Evolutionary conservation across 192 early-diverging fungal species (phyloP), one percentile per base, ranked within the genome.

Genomic region (Thamnidium elegans): DNA sequence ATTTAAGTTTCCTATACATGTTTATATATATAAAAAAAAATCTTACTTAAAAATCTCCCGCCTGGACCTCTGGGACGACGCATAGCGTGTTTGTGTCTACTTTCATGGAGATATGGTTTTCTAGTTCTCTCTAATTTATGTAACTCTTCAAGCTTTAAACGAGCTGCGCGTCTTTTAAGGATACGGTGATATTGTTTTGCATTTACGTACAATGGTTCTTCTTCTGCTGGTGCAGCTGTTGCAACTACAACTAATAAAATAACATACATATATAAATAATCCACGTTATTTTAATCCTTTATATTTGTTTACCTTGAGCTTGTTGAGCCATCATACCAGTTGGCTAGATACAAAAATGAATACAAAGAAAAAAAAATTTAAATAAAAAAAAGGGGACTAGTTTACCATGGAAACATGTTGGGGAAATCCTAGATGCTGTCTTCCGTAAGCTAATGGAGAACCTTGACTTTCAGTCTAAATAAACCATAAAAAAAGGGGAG

Each of bases 141-240:
- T 74, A 87, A 70, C 17, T 91, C 95, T 23, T 92, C 90, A 46
- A 92, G 68, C 51, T 86, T 87, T n/a, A 92, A 89, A 6, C 96
- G 80, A 15, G 96, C 94, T 55, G 93, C 94, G 48, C 97, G 75
- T 53, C 97, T 84, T 72, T 94, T 94, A 59, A 99, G 76, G 71
- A 99, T 99, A 21, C 97, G 87, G 66, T 96, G 92, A 76, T 95
- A 99, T 42, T 99, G 97, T 76, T 97, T 97, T 36, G 95, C 93
- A 79, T 99, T 99, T 20, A 99, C 97, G 73, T 95, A 97, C 34
- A 97, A 74, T 0, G 95, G 94, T 36, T 95, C 91, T 34, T 94
- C 91, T 51, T 78, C 67, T 1, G 45, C 36, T 9, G 36, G 36
- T 39, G 36, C 36, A 39, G 36, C 36, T 39, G 36, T 39, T 39